These are phyloP conservation scores for Cladosporium sp. DNA, from an alignment of 2,329 filamentous ascomycete genomes.

Conservation along the genomic window DNA sequence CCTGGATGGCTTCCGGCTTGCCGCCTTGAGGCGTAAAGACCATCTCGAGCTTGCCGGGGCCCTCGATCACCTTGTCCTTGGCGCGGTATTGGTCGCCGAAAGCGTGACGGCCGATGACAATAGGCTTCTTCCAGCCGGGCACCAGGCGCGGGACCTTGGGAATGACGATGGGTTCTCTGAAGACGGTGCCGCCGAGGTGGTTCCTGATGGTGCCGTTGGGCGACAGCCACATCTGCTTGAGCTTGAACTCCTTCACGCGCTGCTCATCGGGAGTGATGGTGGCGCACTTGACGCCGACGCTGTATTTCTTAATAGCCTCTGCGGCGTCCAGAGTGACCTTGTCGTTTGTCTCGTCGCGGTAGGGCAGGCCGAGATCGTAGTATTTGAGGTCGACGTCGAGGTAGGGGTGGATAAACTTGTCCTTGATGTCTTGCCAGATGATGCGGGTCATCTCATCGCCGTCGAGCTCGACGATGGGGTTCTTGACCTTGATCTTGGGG, in stretches of 20 bases:
- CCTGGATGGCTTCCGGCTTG: constrained; percentile 80
- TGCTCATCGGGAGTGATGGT: constrained; percentile 98
- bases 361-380: constrained; percentile 68
- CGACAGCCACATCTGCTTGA: constrained; percentile 99
- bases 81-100: constrained; percentile 99
- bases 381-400: constrained; percentile 93
- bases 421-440: constrained; percentile 99
- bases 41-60: constrained; percentile 87
- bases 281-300: constrained; percentile 97
- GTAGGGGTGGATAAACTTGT: constrained; percentile 96
- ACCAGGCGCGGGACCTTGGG: constrained; percentile 88
- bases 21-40: constrained; percentile 85
- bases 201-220: constrained; percentile 86
- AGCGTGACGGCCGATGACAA: constrained; percentile 97
- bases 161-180: constrained; percentile 98
- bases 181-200: constrained; percentile 85
- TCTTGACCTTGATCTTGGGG: constrained; percentile 98
- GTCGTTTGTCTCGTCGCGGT: constrained; percentile 94
- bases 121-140: constrained; percentile 97
- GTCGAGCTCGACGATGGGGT: constrained; percentile 96
- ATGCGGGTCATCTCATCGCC: constrained; percentile 95
- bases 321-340: constrained; percentile 93
- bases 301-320: constrained; percentile 98
- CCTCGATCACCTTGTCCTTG: constrained; percentile 82
- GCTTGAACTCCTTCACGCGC: constrained; percentile 94